Percentiles rank a stretch among this genome's conserved stretches.
Conservation (phyloP, 108 stramenopile genomes). For the Fragilaria crotonensis region DNA sequence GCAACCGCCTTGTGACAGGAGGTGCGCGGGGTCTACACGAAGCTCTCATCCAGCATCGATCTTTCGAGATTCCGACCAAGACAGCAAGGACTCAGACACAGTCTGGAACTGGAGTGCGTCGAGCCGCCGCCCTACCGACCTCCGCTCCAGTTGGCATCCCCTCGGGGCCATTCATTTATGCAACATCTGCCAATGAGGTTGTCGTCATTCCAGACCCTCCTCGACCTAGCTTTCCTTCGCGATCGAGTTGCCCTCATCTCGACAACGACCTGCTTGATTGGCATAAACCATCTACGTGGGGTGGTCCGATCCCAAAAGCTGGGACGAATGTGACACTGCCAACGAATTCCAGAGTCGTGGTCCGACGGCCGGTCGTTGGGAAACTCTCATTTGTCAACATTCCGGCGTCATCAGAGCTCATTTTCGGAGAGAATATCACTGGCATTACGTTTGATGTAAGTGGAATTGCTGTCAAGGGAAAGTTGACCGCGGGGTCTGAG, state of each 20-base stretch:
- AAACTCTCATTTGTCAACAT: constrained; percentile 18
- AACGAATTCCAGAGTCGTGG: constrained; percentile 6
- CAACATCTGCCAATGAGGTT: too few species aligned
- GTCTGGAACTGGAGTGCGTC: too few species aligned
- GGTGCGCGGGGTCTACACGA: too few species aligned
- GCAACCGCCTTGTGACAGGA: too few species aligned
- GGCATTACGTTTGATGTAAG: constrained; percentile 12
- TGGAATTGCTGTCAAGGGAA: constrained; percentile 22
- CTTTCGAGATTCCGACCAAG: too few species aligned
- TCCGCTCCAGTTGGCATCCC: too few species aligned
- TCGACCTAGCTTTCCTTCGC: too few species aligned
- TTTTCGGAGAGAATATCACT: constrained; percentile 17
- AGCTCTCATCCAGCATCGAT: too few species aligned
- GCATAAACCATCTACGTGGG: not conserved
- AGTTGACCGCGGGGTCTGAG: constrained; percentile 13
- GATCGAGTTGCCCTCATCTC: constrained; percentile 9
- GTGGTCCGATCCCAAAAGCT: not conserved
- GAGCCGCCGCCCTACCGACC: too few species aligned
- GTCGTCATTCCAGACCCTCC: too few species aligned
- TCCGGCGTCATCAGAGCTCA: constrained; percentile 19
- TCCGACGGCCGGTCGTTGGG: not conserved
- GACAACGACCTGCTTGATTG: not conserved
- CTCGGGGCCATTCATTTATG: too few species aligned
- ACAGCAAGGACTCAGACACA: too few species aligned
- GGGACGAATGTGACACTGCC: constrained; percentile 14